Conservation (phyloP, 2,329 filamentous ascomycete species). For the Aspergillus spinulosporus region DNA sequence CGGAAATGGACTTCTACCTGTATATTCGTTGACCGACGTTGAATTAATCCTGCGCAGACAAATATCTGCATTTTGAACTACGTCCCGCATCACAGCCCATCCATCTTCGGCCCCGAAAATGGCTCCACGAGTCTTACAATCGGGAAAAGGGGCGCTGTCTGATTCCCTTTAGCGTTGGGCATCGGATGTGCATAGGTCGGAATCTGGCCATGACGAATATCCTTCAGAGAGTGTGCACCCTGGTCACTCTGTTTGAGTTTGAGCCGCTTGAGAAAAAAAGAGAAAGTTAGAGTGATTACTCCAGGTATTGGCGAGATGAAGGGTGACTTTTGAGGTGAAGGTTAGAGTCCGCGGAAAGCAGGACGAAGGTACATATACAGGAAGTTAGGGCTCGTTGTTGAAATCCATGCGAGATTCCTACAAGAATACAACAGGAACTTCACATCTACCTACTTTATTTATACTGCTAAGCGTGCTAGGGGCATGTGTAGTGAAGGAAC, state of each 20-base stretch:
- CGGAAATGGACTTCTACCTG: too few relatives aligned
- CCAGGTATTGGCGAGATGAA: neutral
- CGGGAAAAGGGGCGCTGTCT: neutral
- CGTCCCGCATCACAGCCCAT: neutral
- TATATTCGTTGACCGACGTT: too few relatives aligned
- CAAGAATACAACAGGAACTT: too few relatives aligned
- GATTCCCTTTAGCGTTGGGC: neutral
- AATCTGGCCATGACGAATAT: conserved; percentile 1
- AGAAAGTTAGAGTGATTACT: neutral
- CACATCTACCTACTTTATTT: too few relatives aligned
- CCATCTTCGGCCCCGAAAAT: neutral
- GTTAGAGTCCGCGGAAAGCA: too few relatives aligned
- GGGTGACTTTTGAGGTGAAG: neutral
- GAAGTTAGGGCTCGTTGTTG: too few relatives aligned
- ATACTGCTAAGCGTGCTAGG: too few relatives aligned
- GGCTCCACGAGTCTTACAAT: neutral
- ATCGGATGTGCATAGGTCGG: neutral
- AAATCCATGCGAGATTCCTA: too few relatives aligned
- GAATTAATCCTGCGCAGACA: neutral
- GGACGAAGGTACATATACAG: too few relatives aligned
- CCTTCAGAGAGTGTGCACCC: neutral
- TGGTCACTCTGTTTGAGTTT: neutral
- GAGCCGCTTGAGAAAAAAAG: neutral
- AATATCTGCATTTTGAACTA: neutral
- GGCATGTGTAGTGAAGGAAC: too few relatives aligned